Base-by-base conservation (phyloP, 2,329 filamentous ascomycete species). In the Dothideomycetidae sp. region DNA sequence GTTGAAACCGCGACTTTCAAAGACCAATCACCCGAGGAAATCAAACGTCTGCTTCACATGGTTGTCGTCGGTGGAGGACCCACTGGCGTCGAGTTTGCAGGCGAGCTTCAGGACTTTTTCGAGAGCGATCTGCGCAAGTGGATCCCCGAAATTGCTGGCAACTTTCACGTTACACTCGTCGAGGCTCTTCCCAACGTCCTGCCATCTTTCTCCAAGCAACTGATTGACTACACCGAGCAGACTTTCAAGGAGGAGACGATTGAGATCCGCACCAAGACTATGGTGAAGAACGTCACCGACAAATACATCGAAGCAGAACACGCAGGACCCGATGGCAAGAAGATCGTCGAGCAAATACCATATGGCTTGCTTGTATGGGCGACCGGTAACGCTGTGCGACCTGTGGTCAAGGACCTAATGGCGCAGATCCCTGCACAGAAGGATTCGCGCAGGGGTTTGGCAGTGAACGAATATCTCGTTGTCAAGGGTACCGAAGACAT, bases 161-260 rank as follows among this genome's bases (percentile, higher is more conserved):
- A 86, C 62, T 96, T 98, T 76, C 82, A 86, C 61, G 88, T 98
- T 47, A 98, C 90, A 41, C 77, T 98, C 33, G 88, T 98, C 48
- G 90, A 98, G 67, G 90, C 90, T 44, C 75, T 98, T 21, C 90
- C 90, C 51, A 94, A 92, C 60, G 86, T 93, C 36, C 73, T 98
- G 47, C 90, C 90, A 53, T 93, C 86, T 71, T 98, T 98, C 72
- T 93, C 84, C 59, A 96, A 96, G 73, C 85, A 93, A 63, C 71
- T 98, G 54, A 96, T 98, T 56, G 90, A 98, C 55, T 98, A 98
- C 71, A 98, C 90, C 50, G 90, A 98, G 67, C 88, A 86, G 63
- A 94, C 88, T 32, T 92, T 98, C 69, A 90, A 93, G 66, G 90
- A 98, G 68, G 90, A 98, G 64, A 86, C 85, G 57, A 98, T 98